phyloP scores from a whole-genome alignment of 176 grass and related monocot species.

The Leersia perrieri region DNA sequence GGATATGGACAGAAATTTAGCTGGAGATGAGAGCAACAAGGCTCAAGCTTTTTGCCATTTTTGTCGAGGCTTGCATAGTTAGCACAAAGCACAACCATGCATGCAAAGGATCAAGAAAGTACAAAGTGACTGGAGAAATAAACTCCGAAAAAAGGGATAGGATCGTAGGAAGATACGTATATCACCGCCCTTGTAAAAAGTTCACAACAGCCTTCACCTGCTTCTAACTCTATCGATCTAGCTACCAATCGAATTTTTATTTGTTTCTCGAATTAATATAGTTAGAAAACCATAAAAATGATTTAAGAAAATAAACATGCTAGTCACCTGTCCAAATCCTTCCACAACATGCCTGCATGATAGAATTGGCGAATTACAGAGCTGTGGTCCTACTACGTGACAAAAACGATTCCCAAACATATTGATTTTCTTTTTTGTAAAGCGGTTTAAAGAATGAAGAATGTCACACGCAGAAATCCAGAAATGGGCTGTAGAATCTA shows the following conservation, averaged over 20 bases:
- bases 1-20: neutral
- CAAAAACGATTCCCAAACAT: no score
- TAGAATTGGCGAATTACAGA: no score
- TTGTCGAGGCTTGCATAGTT: neutral
- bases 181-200: neutral
- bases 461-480: neutral
- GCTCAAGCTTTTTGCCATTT: neutral
- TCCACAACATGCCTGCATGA: no score
- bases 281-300: no score
- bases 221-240: no score
- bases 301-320: no score
- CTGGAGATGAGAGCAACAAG: neutral
- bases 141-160: neutral
- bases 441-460: neutral
- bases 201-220: neutral
- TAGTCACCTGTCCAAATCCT: no score
- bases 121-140: neutral
- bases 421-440: no score
- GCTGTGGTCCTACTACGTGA: no score
- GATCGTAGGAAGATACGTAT: neutral
- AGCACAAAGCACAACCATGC: conserved; percentile 6
- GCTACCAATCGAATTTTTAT: no score
- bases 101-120: neutral
- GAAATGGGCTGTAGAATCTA: neutral
- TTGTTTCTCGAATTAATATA: no score